These are phyloP conservation scores for Fusarium concolor DNA, from an alignment of 2,329 filamentous ascomycete species.

Conservation along the genomic window DNA sequence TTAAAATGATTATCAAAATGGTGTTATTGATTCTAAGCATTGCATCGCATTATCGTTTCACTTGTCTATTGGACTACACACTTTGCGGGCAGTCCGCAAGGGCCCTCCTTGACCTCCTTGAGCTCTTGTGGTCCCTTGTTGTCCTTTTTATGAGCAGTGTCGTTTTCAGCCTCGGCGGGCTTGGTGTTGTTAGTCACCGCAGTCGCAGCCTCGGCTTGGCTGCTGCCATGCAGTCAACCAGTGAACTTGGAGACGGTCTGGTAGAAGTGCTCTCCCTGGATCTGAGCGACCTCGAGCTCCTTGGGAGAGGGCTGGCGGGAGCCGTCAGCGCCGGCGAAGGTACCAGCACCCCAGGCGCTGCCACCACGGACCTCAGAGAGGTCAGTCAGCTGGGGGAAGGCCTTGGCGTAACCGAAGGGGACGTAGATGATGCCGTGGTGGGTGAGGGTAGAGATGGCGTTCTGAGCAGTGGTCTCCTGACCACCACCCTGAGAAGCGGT, in stretches of 20 bases:
- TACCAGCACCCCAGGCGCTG: slow-evolving; percentile 92
- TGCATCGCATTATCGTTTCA: slow-evolving; percentile 28
- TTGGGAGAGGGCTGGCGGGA: slow-evolving; percentile 80
- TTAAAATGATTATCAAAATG: slow-evolving; percentile 6
- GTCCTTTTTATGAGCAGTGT: slow-evolving; percentile 36
- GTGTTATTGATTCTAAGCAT: slow-evolving; percentile 31
- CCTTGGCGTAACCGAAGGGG: slow-evolving; percentile 90
- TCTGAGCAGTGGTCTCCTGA: slow-evolving; percentile 88
- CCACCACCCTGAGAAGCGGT: slow-evolving; percentile 88
- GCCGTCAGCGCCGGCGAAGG: slow-evolving; percentile 83
- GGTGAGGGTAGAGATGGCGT: slow-evolving; percentile 83
- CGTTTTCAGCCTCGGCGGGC: slow-evolving; percentile 31
- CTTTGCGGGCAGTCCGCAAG: slow-evolving; percentile 81
- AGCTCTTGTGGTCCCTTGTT: slow-evolving; percentile 47
- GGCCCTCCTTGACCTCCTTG: slow-evolving; percentile 69
- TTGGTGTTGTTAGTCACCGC: slow-evolving; percentile 11
- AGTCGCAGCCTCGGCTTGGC: slow-evolving; percentile 49
- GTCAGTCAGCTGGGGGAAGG: slow-evolving; percentile 77
- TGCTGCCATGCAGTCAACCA: slow-evolving; percentile 81
- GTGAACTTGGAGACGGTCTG: slow-evolving; percentile 76
- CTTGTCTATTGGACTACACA: slow-evolving; percentile 72
- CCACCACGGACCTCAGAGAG: slow-evolving; percentile 86
- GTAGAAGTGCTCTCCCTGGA: slow-evolving; percentile 90
- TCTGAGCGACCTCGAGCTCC: slow-evolving; percentile 83
- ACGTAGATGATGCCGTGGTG: slow-evolving; percentile 98